phyloP scores from a whole-genome alignment of 164 flowering plant species.

The Vitis riparia region DNA sequence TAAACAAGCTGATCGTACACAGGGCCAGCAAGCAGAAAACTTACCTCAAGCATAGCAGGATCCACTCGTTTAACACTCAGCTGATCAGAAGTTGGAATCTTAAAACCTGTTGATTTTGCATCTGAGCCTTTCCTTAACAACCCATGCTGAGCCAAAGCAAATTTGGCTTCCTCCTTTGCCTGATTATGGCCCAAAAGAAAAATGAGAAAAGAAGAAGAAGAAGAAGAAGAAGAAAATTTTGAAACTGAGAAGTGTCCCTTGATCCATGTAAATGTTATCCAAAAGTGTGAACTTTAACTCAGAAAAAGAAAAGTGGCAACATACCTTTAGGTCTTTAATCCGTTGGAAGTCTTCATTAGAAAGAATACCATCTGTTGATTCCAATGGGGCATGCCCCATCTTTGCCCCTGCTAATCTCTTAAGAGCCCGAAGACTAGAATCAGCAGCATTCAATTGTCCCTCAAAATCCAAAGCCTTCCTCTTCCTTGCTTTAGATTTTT shows the following conservation, averaged over 20 bases:
- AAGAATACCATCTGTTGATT: constrained; percentile 64
- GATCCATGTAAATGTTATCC: not conserved
- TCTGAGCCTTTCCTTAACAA: constrained; percentile 42
- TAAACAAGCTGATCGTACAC: not conserved
- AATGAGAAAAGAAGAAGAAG: not conserved
- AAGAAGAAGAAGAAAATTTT: not conserved
- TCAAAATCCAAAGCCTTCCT: constrained; percentile 70
- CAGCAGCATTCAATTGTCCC: constrained; percentile 51
- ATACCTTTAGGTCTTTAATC: constrained; percentile 80
- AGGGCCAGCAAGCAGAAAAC: constrained; percentile 10
- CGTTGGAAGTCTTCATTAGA: constrained; percentile 85
- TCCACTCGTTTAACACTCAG: constrained; percentile 68
- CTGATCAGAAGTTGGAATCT: constrained; percentile 67
- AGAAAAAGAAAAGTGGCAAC: not conserved
- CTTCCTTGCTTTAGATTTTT: constrained; percentile 39
- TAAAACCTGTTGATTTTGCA: constrained; percentile 33
- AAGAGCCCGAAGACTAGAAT: constrained; percentile 73
- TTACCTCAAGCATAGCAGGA: constrained; percentile 75
- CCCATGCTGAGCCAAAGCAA: constrained; percentile 66
- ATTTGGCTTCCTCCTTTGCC: constrained; percentile 69
- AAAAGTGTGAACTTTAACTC: not conserved
- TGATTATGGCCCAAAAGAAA: constrained; percentile 19
- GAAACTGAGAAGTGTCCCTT: not conserved
- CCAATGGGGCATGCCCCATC: constrained; percentile 23
- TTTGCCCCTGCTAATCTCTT: constrained; percentile 63